Evolutionary conservation across 2,329 filamentous ascomycete genomes (phyloP), one percentile per base, ranked within the genome.

Genomic region (Stemphylium vesicarium): DNA sequence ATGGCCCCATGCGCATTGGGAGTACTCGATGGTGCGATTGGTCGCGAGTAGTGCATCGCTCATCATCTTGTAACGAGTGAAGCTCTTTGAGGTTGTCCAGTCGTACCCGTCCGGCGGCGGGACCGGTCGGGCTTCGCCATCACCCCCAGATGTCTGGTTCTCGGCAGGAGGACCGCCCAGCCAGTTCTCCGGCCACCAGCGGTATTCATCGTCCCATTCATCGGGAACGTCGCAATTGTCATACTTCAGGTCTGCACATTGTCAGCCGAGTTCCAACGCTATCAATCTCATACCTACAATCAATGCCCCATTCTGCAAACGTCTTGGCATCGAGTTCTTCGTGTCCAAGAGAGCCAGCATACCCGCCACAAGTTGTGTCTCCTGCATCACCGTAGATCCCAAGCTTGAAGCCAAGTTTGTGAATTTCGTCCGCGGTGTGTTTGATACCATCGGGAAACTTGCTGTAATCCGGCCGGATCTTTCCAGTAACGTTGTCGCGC

Each of bases 321-420:
- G 82, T 81, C 20, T 77, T 70, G 0, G 85, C 85, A 65, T 88
- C 86, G 12, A 83, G 68, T 1, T 75, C 66, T 62, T 88, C 85
- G 60, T 83, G 78, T 3, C 81, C 84, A 9, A 85, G 65, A 47
- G 80, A 84, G 0, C 80, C 86, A 11, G 83, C 81, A 62, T 85
- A 87, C 2, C 80, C 80, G 0, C 78, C 84, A 61, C 84, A 86
- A 4, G 82, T 84, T 37, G 42, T 36, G 3, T 49, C 75, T 38
- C 82, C 82, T 0, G 81, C 81, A 68, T 81, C 81, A 58, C 82
- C 80, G 63, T 88, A 88, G 37, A 88, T 85, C 0, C 86, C 86
- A 4, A 88, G 68, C 66, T 88, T 88, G 35, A 88, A 62, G 1
- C 84, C 85, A 59, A 85, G 64, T 2, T 63, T 72, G 56, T 88